Conservation (phyloP, 1,139 yeast genomes). For the Pichia kudriavzevii region DNA sequence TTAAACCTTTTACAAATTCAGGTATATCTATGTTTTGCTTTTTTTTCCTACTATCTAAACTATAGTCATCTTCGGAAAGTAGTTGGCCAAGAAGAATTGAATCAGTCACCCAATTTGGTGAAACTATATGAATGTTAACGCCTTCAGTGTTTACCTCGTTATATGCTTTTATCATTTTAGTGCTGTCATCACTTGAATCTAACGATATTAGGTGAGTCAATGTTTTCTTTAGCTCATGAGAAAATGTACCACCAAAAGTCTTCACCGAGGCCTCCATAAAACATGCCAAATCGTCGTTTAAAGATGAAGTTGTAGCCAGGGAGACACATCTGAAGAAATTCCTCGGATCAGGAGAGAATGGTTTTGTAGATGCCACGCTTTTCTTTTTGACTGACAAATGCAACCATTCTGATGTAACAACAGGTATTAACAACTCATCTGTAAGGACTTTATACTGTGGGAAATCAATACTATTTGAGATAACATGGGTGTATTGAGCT, state of each 20-base stretch:
- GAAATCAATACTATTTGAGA: constrained; percentile 48
- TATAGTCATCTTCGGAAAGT: constrained; percentile 21
- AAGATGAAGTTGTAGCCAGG: constrained; percentile 49
- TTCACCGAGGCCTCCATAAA: constrained; percentile 40
- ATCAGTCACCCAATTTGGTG: constrained; percentile 72
- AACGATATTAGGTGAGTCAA: constrained; percentile 74
- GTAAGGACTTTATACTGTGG: constrained; percentile 44
- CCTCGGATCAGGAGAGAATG: constrained; percentile 63
- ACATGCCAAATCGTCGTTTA: constrained; percentile 61
- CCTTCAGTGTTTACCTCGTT: constrained; percentile 31
- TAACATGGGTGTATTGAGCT: constrained; percentile 42
- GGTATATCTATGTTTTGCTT: not conserved
- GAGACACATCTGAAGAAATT: constrained; percentile 56
- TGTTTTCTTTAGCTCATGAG: constrained; percentile 54
- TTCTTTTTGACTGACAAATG: constrained; percentile 38
- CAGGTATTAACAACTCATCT: constrained; percentile 54
- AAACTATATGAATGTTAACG: constrained; percentile 46
- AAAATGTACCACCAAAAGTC: constrained; percentile 69
- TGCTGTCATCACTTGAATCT: constrained; percentile 42
- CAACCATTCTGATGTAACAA: constrained; percentile 63
- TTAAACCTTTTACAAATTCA: not conserved
- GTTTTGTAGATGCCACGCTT: constrained; percentile 41
- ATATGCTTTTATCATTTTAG: constrained; percentile 33
- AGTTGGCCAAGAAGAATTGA: constrained; percentile 35
- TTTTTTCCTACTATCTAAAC: not conserved